These are phyloP conservation scores for Fusarium chaquense DNA, from an alignment of 2,329 filamentous ascomycete genomes.

Conservation along the genomic window DNA sequence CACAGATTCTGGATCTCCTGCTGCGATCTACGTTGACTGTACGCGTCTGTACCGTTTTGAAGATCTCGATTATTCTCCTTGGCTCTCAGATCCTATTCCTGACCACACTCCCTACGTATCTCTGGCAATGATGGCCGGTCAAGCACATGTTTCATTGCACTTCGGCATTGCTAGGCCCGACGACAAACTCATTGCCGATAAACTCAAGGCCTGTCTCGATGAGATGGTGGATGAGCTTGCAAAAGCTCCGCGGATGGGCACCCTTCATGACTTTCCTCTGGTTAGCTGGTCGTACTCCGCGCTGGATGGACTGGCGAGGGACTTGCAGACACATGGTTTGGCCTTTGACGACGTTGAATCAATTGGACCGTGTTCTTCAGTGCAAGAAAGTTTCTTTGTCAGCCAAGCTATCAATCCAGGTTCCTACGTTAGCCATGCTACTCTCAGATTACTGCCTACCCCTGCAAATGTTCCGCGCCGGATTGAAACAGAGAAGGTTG, in stretches of 20 bases:
- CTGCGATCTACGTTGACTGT: slow-evolving; percentile 5
- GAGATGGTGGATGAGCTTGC: slow-evolving; percentile 5
- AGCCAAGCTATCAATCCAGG: slow-evolving; percentile 1
- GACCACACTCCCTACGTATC: slow-evolving; percentile 4
- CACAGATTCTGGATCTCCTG: slow-evolving; percentile 1
- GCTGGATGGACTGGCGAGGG: slow-evolving; percentile 2
- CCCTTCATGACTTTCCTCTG: slow-evolving; percentile 2
- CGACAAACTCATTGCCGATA: slow-evolving; percentile 7
- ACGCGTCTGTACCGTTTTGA: neutral
- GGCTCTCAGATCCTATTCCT: slow-evolving; percentile 2
- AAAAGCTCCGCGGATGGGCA: slow-evolving; percentile 6
- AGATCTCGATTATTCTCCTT: slow-evolving; percentile 4
- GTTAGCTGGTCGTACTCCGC: slow-evolving; percentile 9
- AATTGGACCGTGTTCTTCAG: slow-evolving; percentile 5
- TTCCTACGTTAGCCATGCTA: slow-evolving; percentile 7
- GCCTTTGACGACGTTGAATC: neutral
- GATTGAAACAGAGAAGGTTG: slow-evolving; percentile 1
- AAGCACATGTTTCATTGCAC: slow-evolving; percentile 9
- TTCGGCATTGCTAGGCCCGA: slow-evolving; percentile 1
- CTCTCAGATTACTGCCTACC: slow-evolving; percentile 1
- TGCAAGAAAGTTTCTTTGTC: slow-evolving; percentile 7
- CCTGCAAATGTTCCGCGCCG: neutral
- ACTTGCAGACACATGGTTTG: slow-evolving; percentile 5
- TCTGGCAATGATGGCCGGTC: slow-evolving; percentile 2
- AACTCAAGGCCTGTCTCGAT: neutral